Evolutionary conservation across 345 rosid genomes (phyloP), one percentile per base, ranked within the genome.

Genomic region (Boechera retrofracta): DNA sequence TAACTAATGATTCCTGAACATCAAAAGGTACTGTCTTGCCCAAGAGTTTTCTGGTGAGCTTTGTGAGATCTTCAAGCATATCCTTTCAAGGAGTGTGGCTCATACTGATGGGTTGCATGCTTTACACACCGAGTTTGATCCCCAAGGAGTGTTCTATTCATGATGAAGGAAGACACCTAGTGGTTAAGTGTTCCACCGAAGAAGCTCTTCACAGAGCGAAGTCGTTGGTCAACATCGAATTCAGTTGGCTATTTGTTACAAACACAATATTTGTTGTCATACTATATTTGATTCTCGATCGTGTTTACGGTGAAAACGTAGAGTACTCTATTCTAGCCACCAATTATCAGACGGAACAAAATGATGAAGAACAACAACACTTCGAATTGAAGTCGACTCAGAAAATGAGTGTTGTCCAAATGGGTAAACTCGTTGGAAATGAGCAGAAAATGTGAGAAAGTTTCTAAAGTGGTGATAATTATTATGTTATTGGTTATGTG

Each of bases 1-100:
- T 59, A 59, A 16, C 31, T 60, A 60, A 36, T 18, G 10, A 59
- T 60, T 39, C 24, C 5, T 11, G 39, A 39, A 62, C 32, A 39
- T 62, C 31, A 39, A 62, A 62, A 62, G 65, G 65, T 60, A 35
- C 31, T 18, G 68, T 78, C 8, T 21, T 39, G 12, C 97, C 92
- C 0, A 69, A 66, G 6, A 59, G 75, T 32, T 71, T 71, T 80
- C 29, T 89, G 69, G 55, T 86, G 18, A 83, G 91, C 77, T 84
- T 89, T 72, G 81, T 84, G 4, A 78, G 91, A 86, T 89, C 92
- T 0, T 51, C 64, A 2, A 88, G 92, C 72, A 80, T 92, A 28
- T 5, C 81, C 5, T 89, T 86, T 48, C 93, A 92, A 79, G 93
- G 97, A 3, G 32, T 80, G 3, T 92, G 95, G 95, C 52, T 92